Base-by-base conservation (phyloP, 768 basidiomycete genomes). In the Dioszegia crocea region DNA sequence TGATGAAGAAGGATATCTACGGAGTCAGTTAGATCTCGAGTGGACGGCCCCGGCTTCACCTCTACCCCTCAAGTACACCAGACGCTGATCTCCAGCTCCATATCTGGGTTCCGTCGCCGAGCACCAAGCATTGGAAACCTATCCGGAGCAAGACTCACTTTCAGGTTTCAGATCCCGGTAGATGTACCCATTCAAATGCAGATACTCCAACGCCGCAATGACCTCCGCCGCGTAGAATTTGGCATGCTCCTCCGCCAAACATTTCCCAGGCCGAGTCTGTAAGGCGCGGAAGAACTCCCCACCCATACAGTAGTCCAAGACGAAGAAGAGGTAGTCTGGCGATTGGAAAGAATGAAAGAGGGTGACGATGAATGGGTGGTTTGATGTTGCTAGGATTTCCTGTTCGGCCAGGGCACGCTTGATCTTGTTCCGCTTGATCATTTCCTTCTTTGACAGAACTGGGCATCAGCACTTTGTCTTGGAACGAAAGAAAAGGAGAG, bases 401-500 rank as follows among this genome's bases (percentile, higher is more conserved):
- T 97, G 96, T 79, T 99, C 96, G 3, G 96, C 97, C 71, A 99
- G 77, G 9, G 94, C 96, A 62, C 96, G 86, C 78, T 99, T 99
- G 81, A 99, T 94, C 82, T 99, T 99, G 81, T 94, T 96, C 70
- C 96, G 86, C 80, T 94, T 91, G 77, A 99, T 93, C 94, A 99
- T 98, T 82, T 99, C 96, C 81, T 88, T 90, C 82, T 98, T 98
- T 50, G 92, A 96, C 44, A 99, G 81, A 23, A 99, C 96, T 94
- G 77, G 1, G 12, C 1, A 54, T 49, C 33, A 63, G 45, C 59
- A 40, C 39, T 43, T 23, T 23, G 19, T 23, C 27, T 31, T n/a
- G 49, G 27, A 19, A 38, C 8, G 56, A n/a, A 6, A n/a, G 26
- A 24, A 29, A 21, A 30, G 24, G 23, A 38, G n/a, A n/a, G n/a